Percentiles rank a stretch among this genome's conserved stretches.
Conservation (phyloP, 129 eudicot species). For the Flaveria sonorensis region DNA sequence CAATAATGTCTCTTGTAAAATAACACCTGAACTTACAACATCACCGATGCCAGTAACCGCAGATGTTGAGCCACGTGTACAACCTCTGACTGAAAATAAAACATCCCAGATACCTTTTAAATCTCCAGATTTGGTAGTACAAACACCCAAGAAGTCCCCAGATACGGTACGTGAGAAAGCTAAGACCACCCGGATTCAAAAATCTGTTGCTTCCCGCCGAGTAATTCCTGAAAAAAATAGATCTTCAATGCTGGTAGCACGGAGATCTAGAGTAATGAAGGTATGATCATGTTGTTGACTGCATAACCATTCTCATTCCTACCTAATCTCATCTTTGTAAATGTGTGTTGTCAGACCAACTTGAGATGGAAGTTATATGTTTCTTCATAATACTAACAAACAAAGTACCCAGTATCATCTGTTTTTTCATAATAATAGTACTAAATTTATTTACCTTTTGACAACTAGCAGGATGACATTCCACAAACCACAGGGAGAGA, state of each 20-base stretch:
- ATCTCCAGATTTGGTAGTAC: conserved; percentile 7
- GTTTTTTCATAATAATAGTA: not conserved
- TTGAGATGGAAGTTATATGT: conserved; percentile 8
- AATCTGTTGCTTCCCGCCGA: conserved; percentile 26
- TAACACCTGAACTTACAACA: conserved; percentile 22
- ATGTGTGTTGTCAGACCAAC: not conserved
- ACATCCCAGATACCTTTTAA: conserved; percentile 36
- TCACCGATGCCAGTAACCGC: conserved; percentile 10
- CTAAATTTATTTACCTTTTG: conserved; percentile 18
- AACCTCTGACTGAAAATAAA: conserved; percentile 27
- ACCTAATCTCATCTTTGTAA: not conserved
- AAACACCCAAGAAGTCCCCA: conserved; percentile 29
- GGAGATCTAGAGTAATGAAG: conserved; percentile 23
- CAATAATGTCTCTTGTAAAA: conserved; percentile 20
- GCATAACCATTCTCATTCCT: not conserved
- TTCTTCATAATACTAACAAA: not conserved
- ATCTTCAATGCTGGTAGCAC: conserved; percentile 28
- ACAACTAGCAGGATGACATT: conserved; percentile 52
- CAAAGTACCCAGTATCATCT: too few relatives aligned
- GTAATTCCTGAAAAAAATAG: conserved; percentile 29
- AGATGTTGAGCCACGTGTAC: conserved; percentile 23
- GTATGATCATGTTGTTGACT: not conserved
- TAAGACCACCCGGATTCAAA: conserved; percentile 22
- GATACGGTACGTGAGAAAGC: conserved; percentile 27
- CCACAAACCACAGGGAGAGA: conserved; percentile 47